Percentiles rank a stretch among this genome's conserved stretches.
Evolutionary conservation across 495 filamentous ascomycete genomes (phyloP).

Genomic region (Xylona heveae): DNA sequence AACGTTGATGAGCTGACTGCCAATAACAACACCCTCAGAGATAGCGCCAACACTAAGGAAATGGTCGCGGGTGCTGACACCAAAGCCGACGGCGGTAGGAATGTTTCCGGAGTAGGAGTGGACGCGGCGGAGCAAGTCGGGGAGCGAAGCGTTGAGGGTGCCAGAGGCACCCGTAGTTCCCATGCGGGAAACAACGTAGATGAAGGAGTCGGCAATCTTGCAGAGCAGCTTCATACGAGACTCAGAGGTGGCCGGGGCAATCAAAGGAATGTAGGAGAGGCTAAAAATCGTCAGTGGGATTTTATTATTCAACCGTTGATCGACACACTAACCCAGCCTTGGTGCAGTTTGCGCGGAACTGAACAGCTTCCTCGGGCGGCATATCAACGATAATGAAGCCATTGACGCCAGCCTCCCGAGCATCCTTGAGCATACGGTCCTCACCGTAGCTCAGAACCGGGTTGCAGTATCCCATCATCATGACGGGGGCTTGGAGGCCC

Average conservation of each 20-base stretch:
- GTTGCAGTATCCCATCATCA: conserved; percentile 99
- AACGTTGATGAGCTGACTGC: conserved; percentile 74
- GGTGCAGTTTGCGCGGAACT: conserved; percentile 70
- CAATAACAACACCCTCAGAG: conserved; percentile 93
- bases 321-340: conserved; percentile 36
- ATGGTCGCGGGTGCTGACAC: conserved; percentile 87
- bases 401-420: conserved; percentile 71
- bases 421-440: conserved; percentile 67
- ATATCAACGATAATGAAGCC: conserved; percentile 96
- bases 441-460: conserved; percentile 85
- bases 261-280: conserved; percentile 84
- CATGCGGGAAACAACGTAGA: conserved; percentile 97
- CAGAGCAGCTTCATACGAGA: conserved; percentile 84
- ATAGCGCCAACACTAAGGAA: conserved; percentile 66
- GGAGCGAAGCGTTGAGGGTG: conserved; percentile 54
- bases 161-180: conserved; percentile 86
- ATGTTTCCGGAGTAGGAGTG: conserved; percentile 80
- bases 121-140: conserved; percentile 63
- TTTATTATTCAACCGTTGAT: not conserved
- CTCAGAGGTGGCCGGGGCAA: conserved; percentile 86
- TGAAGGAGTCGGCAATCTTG: conserved; percentile 94
- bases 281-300: conserved; percentile 17
- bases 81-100: conserved; percentile 83
- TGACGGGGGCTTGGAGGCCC: conserved; percentile 59
- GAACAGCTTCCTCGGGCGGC: conserved; percentile 88